Conservation (phyloP, 257 asterid genomes). For the Paulownia fortunei region DNA sequence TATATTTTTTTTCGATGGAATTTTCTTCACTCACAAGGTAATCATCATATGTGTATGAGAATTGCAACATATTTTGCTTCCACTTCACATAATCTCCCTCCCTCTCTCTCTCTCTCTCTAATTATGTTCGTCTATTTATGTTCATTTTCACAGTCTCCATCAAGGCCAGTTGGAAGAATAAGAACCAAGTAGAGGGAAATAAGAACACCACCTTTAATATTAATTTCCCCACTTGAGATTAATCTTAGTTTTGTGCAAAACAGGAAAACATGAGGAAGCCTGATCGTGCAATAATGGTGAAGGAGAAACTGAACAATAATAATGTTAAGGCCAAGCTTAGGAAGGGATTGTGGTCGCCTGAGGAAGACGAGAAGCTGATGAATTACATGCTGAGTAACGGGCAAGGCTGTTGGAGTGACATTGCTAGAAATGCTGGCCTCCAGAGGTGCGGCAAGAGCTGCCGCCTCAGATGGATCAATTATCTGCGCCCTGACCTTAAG, state of each 20-base stretch:
- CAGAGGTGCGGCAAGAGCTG: slow-evolving; percentile 89
- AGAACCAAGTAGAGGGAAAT: slow-evolving; percentile 6
- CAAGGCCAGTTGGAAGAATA: slow-evolving; percentile 45
- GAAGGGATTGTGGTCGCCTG: slow-evolving; percentile 92
- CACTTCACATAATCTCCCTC: slow-evolving; percentile 84
- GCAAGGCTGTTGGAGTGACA: slow-evolving; percentile 93
- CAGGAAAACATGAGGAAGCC: slow-evolving; percentile 45
- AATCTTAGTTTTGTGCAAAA: neutral
- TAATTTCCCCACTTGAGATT: neutral
- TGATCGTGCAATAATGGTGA: slow-evolving; percentile 27
- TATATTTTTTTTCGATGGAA: slow-evolving; percentile 38
- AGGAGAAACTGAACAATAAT: slow-evolving; percentile 10
- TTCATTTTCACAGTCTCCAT: slow-evolving; percentile 62
- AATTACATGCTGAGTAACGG: slow-evolving; percentile 74
- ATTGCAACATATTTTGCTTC: slow-evolving; percentile 79
- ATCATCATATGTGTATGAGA: slow-evolving; percentile 68
- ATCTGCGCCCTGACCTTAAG: slow-evolving; percentile 84
- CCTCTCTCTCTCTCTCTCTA: slow-evolving; percentile 38
- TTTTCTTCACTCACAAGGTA: slow-evolving; percentile 98
- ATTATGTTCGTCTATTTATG: slow-evolving; percentile 52
- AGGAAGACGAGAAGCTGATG: slow-evolving; percentile 86
- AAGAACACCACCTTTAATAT: neutral
- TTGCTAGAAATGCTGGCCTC: slow-evolving; percentile 79
- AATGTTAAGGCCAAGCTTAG: slow-evolving; percentile 48
- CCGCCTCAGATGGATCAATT: slow-evolving; percentile 83